Conservation (phyloP, 495 filamentous ascomycete genomes). For the Neurospora sp. region DNA sequence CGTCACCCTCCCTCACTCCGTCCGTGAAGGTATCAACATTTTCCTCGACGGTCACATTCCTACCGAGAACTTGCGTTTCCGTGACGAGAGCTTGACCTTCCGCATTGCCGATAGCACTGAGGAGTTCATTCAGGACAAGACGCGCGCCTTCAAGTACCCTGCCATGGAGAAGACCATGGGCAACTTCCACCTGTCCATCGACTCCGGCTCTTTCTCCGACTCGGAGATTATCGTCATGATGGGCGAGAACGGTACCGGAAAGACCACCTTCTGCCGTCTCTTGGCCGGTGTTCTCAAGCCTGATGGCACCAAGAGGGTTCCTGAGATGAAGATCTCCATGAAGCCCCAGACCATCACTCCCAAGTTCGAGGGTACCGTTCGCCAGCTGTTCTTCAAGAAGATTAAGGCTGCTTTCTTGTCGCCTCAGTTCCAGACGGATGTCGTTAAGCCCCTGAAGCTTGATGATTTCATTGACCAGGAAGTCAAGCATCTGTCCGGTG, state of each 20-base stretch:
- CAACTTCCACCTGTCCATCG: slow-evolving; percentile 73
- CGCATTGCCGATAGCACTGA: slow-evolving; percentile 87
- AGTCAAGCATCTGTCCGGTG: slow-evolving; percentile 96
- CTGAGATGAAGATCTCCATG: slow-evolving; percentile 95
- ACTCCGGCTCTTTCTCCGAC: slow-evolving; percentile 82
- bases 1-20: slow-evolving; percentile 90
- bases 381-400: slow-evolving; percentile 64
- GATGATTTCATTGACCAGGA: slow-evolving; percentile 99
- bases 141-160: slow-evolving; percentile 77
- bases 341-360: slow-evolving; percentile 99
- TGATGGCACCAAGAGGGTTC: slow-evolving; percentile 63
- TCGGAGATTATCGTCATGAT: slow-evolving; percentile 99
- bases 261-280: slow-evolving; percentile 96
- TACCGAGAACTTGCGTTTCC: slow-evolving; percentile 96
- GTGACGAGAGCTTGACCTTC: slow-evolving; percentile 94
- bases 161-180: slow-evolving; percentile 90
- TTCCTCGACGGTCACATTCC: slow-evolving; percentile 97
- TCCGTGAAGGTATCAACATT: slow-evolving; percentile 99
- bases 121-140: slow-evolving; percentile 79
- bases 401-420: slow-evolving; percentile 94
- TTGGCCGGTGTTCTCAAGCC: slow-evolving; percentile 89
- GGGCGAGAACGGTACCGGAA: slow-evolving; percentile 89
- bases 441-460: slow-evolving; percentile 94
- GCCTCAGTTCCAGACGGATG: slow-evolving; percentile 97
- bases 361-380: slow-evolving; percentile 92